Percentiles rank a stretch among this genome's conserved stretches.
phyloP scores from a whole-genome alignment of 495 filamentous ascomycete species.

The Trichocladium uniseriatum region DNA sequence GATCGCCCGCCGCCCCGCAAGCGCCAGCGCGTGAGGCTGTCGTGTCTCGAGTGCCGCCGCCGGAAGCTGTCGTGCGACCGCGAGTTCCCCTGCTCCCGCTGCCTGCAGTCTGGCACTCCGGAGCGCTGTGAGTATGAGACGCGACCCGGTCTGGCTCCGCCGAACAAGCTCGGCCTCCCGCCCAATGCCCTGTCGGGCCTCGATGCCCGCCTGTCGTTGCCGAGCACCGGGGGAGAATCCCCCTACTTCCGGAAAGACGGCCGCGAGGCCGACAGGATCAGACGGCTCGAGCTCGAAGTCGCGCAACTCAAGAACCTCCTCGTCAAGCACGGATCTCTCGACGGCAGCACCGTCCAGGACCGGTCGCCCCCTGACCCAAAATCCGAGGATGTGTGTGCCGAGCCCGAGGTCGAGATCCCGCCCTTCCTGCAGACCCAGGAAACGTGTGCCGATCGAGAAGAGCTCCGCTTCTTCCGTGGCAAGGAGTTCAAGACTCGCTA shows the following conservation, averaged over 20 bases:
- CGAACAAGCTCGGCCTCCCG: conserved; percentile 30
- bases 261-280: conserved; percentile 39
- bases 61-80: conserved; percentile 44
- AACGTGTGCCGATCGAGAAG: conserved; percentile 21
- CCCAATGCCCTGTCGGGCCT: conserved; percentile 25
- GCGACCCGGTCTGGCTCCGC: conserved; percentile 33
- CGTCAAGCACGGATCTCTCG: conserved; percentile 29
- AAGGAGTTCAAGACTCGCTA: conserved; percentile 41
- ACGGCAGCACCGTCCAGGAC: conserved; percentile 28
- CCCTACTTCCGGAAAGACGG: conserved; percentile 24
- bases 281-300: conserved; percentile 41
- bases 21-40: conserved; percentile 40
- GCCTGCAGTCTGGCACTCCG: conserved; percentile 41
- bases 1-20: conserved; percentile 34
- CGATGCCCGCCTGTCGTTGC: conserved; percentile 27
- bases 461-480: conserved; percentile 31
- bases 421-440: conserved; percentile 22
- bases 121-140: conserved; percentile 44
- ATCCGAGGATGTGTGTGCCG: conserved; percentile 8
- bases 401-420: conserved; percentile 7
- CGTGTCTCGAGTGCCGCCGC: conserved; percentile 42
- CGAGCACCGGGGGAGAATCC: conserved; percentile 21
- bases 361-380: conserved; percentile 19
- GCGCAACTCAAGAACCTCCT: conserved; percentile 37
- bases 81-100: conserved; percentile 43